Evolutionary conservation across 2,329 filamentous ascomycete genomes (phyloP).

Genomic region (Xylaria sp.): DNA sequence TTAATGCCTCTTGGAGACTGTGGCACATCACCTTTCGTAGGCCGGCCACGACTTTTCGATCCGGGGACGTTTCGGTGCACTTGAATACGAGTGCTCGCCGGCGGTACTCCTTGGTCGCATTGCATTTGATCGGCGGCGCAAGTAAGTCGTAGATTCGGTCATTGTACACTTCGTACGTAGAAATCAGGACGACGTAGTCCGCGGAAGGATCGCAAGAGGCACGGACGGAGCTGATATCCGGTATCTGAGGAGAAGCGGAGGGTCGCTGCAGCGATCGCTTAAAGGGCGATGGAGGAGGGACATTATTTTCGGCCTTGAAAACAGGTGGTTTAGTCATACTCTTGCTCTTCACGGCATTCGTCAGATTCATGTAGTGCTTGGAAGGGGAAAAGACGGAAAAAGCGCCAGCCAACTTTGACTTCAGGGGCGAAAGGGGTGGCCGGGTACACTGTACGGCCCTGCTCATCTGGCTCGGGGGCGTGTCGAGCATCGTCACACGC

Average conservation of each 20-base stretch:
- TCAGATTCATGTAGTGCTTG: constrained; percentile 42
- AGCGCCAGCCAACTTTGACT: constrained; percentile 33
- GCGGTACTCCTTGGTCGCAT: constrained; percentile 61
- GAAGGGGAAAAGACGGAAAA: constrained; percentile 26
- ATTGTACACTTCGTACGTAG: constrained; percentile 99
- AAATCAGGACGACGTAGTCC: constrained; percentile 84
- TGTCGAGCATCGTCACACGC: constrained; percentile 24
- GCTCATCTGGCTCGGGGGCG: constrained; percentile 25
- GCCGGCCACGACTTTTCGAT: constrained; percentile 91
- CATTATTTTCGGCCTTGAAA: constrained; percentile 45
- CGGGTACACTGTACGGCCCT: background rate
- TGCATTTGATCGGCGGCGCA: constrained; percentile 54
- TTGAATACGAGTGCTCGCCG: constrained; percentile 89
- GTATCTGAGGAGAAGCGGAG: constrained; percentile 65
- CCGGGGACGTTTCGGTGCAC: constrained; percentile 77
- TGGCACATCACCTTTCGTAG: constrained; percentile 85
- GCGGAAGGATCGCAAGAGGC: constrained; percentile 62
- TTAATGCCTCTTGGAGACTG: constrained; percentile 74
- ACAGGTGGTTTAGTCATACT: constrained; percentile 41
- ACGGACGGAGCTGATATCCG: constrained; percentile 66
- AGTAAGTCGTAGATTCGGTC: constrained; percentile 95
- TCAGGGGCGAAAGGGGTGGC: constrained; percentile 22
- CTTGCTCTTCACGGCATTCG: constrained; percentile 42
- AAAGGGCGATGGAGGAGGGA: constrained; percentile 54
- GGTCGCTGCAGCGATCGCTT: constrained; percentile 50